These are phyloP conservation scores for Ichthyophonus hoferi DNA, from an alignment of 208 protist species.

Conservation along the genomic window DNA sequence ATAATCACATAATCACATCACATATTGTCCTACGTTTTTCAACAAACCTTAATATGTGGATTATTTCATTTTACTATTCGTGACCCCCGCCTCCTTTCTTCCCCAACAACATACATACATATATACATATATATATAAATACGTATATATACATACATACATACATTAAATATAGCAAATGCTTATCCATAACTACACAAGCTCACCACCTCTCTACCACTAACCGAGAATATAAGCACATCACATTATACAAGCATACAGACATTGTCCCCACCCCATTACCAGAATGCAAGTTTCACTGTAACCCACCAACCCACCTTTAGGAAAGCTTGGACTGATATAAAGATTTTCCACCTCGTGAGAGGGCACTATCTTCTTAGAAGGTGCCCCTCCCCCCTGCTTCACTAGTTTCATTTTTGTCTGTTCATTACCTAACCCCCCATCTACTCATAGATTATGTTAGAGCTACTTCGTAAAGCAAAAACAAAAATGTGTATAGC, in stretches of 20 bases:
- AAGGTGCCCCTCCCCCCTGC: background rate
- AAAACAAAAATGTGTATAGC: background rate
- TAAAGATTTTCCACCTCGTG: background rate
- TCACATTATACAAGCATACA: background rate
- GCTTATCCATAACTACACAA: background rate
- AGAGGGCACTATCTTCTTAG: background rate
- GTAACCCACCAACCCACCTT: background rate
- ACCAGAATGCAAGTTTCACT: too few species aligned
- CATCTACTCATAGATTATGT: background rate
- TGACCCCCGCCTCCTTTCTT: too few species aligned
- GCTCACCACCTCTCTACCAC: background rate
- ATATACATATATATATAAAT: background rate
- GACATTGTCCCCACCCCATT: too few species aligned
- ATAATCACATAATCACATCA: too few species aligned
- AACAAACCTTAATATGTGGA: too few species aligned
- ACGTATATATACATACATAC: background rate
- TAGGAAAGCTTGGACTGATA: background rate
- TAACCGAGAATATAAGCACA: background rate
- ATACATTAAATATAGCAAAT: background rate
- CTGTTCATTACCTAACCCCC: background rate
- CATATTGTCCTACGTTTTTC: too few species aligned
- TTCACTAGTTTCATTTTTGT: background rate
- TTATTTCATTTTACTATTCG: too few species aligned
- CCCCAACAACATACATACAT: too few species aligned
- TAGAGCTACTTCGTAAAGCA: background rate